Evolutionary conservation across 2,329 filamentous ascomycete genomes (phyloP).

Genomic region (Simplicillium sp.): DNA sequence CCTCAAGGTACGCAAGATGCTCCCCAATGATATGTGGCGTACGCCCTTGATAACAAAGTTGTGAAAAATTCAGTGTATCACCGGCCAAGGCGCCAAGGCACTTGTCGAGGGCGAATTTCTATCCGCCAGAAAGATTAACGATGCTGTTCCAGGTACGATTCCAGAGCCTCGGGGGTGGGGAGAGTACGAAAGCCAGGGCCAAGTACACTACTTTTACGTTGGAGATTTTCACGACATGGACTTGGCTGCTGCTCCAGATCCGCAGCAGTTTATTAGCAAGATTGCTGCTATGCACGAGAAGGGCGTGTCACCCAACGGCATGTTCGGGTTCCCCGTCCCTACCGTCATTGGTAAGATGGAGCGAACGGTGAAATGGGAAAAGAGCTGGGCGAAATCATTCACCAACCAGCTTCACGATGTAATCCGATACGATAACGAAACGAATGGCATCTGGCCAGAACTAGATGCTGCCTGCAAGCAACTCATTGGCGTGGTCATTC

Average conservation of each 20-base stretch:
- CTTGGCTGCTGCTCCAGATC: neutral
- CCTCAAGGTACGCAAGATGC: conserved; percentile 7
- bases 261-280: neutral
- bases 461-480: conserved; percentile 10
- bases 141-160: neutral
- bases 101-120: conserved; percentile 4
- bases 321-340: conserved; percentile 22
- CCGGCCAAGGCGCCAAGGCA: neutral
- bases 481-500: conserved; percentile 16
- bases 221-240: conserved; percentile 6
- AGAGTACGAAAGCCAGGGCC: neutral
- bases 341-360: conserved; percentile 19
- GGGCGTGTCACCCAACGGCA: conserved; percentile 18
- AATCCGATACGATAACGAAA: conserved; percentile 2
- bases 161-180: conserved; percentile 3
- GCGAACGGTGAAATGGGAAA: conserved; percentile 18
- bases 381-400: conserved; percentile 25
- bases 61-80: no score
- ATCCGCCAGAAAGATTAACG: conserved; percentile 2
- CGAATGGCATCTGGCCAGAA: conserved; percentile 11
- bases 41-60: no score
- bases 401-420: conserved; percentile 5
- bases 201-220: conserved; percentile 5
- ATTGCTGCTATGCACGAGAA: conserved; percentile 14
- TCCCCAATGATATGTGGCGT: no score